Evolutionary conservation across 345 rosid genomes (phyloP).

Genomic region (Pistacia integerrima): DNA sequence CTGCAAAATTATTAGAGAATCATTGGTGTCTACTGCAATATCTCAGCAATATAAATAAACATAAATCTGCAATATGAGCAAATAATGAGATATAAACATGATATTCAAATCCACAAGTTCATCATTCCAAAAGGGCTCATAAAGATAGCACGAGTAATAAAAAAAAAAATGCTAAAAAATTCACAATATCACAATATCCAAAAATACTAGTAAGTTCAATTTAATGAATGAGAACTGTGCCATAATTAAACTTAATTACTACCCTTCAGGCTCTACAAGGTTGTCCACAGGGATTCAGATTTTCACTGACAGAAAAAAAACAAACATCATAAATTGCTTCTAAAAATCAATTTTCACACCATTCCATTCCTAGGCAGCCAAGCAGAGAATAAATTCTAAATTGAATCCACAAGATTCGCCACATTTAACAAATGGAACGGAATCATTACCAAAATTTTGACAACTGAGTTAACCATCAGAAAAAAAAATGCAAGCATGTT

Average conservation of each 20-base stretch:
- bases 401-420: background rate
- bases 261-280: background rate
- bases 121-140: background rate
- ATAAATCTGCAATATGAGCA: background rate
- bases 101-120: background rate
- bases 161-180: background rate
- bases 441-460: background rate
- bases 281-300: background rate
- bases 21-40: constrained; percentile 3
- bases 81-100: background rate
- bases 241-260: background rate
- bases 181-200: background rate
- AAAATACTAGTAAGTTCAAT: background rate
- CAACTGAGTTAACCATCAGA: no score
- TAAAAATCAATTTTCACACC: background rate
- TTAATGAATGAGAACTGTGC: no score
- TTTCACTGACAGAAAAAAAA: background rate
- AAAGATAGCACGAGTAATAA: background rate
- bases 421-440: background rate
- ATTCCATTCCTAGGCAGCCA: background rate
- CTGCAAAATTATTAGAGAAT: constrained; percentile 36
- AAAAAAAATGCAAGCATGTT: background rate
- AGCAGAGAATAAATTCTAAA: background rate
- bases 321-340: background rate
- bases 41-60: background rate